Evolutionary conservation across 768 basidiomycete genomes (phyloP), one percentile per base, ranked within the genome.

Genomic region (Rhizopogon salebrosus): DNA sequence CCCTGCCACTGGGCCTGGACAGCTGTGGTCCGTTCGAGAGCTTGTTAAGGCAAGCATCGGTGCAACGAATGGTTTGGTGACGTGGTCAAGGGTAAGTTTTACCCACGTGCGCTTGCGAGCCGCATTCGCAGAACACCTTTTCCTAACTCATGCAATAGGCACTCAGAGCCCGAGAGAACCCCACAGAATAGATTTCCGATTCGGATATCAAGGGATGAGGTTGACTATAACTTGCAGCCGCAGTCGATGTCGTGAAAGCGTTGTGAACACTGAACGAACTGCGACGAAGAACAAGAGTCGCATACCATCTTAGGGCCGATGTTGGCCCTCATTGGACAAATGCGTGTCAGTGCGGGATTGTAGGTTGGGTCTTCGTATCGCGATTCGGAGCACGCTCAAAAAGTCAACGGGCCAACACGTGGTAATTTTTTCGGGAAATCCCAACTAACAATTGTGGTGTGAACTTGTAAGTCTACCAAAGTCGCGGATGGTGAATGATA

Each of bases 51-150:
- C 10, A 31, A 31, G 6, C 31, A 11, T 31, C 31, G 11, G 11
- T 13, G 11, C 67, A 31, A 70, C 73, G 0, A 75, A 75, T 43
- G 77, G 80, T 42, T 59, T 77, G 34, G 67, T 79, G 31, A 70
- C 67, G 3, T 73, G 70, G 66, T 67, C 68, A 34, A 74, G 68
- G 55, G 70, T 62, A 51, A 51, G 61, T 56, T n/a, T 18, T 51
- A 52, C 27, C 45, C 48, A 34, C 31, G 31, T 34, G 31, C 11
- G 31, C 31, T 13, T 34, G 31, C 31, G 31, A 34, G 31, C 31
- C 31, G 27, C 9, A 29, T 9, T 29, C 27, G 31, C 31, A 77
- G 71, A 73, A 75, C 53, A 58, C 75, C 29, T 71, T 67, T 53
- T 77, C 74, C 10, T 75, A 72, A 46, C 29, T 13, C 45, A 16